Evolutionary conservation across 192 early-diverging fungal genomes (phyloP).

Genomic region (Coemansia sp.): DNA sequence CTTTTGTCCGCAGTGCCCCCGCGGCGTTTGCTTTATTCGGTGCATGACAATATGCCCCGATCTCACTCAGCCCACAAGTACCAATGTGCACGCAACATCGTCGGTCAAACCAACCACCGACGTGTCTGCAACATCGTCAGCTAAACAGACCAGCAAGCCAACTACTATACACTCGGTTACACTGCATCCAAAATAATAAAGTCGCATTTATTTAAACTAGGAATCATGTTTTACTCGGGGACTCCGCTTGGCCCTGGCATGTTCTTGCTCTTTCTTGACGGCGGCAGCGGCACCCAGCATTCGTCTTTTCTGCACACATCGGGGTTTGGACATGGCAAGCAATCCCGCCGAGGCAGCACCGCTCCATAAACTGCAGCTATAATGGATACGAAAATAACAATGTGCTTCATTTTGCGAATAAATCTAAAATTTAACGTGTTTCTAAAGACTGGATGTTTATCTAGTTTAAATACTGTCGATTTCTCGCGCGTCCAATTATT

Average conservation of each 20-base stretch:
- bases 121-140: too few relatives aligned
- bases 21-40: slow-evolving; percentile 32
- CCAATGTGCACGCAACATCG: too few relatives aligned
- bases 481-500: background rate
- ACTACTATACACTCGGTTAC: too few relatives aligned
- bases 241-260: background rate
- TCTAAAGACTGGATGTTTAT: background rate
- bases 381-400: background rate
- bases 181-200: background rate
- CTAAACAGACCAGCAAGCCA: too few relatives aligned
- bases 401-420: background rate
- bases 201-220: slow-evolving; percentile 3
- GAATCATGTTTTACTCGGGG: background rate
- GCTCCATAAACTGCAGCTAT: slow-evolving; percentile 6
- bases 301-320: slow-evolving; percentile 38
- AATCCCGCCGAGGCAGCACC: slow-evolving; percentile 22
- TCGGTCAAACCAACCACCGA: too few relatives aligned
- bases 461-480: background rate
- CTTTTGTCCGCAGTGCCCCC: slow-evolving; percentile 41
- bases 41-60: slow-evolving; percentile 49
- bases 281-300: slow-evolving; percentile 47
- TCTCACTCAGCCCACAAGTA: background rate
- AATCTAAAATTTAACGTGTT: background rate
- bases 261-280: slow-evolving; percentile 19
- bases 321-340: slow-evolving; percentile 43